A percentile compares a stretch with the other conserved stretches of the same genome.
Evolutionary conservation across 2,329 filamentous ascomycete genomes (phyloP).

Genomic region (Neofusicoccum sp.): DNA sequence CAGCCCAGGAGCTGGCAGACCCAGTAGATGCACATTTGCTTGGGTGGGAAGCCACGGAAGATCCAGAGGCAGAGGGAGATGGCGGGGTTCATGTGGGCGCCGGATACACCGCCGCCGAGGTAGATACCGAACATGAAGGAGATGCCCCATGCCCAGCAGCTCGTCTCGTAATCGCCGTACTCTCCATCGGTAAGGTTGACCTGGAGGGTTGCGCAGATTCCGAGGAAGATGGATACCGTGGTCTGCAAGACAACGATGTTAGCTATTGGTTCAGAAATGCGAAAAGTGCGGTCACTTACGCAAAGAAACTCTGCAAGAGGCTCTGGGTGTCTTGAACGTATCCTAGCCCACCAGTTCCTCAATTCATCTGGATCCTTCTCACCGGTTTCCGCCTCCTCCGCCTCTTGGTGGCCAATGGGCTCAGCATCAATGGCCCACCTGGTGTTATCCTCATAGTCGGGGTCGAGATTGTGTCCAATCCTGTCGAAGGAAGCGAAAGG

Average conservation of each 20-base stretch:
- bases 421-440: slow-evolving; percentile 14
- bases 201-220: slow-evolving; percentile 10
- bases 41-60: slow-evolving; percentile 36
- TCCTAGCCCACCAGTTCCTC: slow-evolving; percentile 13
- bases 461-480: background rate
- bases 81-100: slow-evolving; percentile 49
- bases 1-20: slow-evolving; percentile 35
- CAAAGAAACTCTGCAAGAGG: slow-evolving; percentile 13
- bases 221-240: slow-evolving; percentile 9
- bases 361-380: slow-evolving; percentile 3
- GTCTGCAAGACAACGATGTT: background rate
- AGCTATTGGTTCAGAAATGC: background rate
- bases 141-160: slow-evolving; percentile 48
- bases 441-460: background rate
- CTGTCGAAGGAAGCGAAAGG: background rate
- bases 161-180: slow-evolving; percentile 13
- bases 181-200: background rate
- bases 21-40: slow-evolving; percentile 29
- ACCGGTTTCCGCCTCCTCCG: background rate
- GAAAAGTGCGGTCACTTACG: background rate
- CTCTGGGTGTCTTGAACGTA: slow-evolving; percentile 16
- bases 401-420: background rate
- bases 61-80: slow-evolving; percentile 41
- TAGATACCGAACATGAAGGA: slow-evolving; percentile 54
- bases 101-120: slow-evolving; percentile 47